Evolutionary conservation across 2,329 filamentous ascomycete species (phyloP), one percentile per base, ranked within the genome.

Genomic region (Penicillium frequentans): DNA sequence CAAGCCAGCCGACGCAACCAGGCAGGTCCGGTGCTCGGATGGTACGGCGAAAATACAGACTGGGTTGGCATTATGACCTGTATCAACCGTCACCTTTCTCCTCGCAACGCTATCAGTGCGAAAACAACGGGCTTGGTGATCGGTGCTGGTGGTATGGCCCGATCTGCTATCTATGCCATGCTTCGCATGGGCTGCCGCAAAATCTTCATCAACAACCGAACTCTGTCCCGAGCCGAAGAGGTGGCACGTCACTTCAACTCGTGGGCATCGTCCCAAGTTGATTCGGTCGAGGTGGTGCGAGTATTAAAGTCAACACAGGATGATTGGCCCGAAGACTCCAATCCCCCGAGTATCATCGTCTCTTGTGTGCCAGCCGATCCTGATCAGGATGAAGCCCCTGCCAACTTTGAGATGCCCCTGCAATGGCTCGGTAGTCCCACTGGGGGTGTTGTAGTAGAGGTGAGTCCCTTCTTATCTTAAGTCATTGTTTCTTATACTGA

Each of bases 91-190:
- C 76, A 76, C 54, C 70, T 78, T 21, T 77, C 76, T 4, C 76
- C 76, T 3, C 73, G 76, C 16, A 86, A 86, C 59, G 81, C 82
- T 0, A 81, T 86, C 33, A 79, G 81, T 47, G 72, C 74, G 6
- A 80, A 76, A 47, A 82, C 78, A 1, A 82, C 81, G 5, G 82
- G 78, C 14, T 70, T 86, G 3, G 76, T 86, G 4, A 78, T 84
- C 60, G 84, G 84, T 10, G 82, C 83, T n/a, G 84, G 84, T 44
- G 90, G 90, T 7, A 93, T 93, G 89, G 90, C 88, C 9, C 82
- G 90, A 58, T 89, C 90, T 3, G 88, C 89, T 2, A 84, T 91
- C 2, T 93, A 93, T 64, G 86, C 90, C 1, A 86, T 93, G 83
- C 80, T 93, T 24, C 88, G 90, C 64, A 79, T 93, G 8, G 90